A percentile compares a stretch with the other conserved stretches of the same genome.
phyloP scores from a whole-genome alignment of 2,329 filamentous ascomycete species.

The Juglanconis sp. region DNA sequence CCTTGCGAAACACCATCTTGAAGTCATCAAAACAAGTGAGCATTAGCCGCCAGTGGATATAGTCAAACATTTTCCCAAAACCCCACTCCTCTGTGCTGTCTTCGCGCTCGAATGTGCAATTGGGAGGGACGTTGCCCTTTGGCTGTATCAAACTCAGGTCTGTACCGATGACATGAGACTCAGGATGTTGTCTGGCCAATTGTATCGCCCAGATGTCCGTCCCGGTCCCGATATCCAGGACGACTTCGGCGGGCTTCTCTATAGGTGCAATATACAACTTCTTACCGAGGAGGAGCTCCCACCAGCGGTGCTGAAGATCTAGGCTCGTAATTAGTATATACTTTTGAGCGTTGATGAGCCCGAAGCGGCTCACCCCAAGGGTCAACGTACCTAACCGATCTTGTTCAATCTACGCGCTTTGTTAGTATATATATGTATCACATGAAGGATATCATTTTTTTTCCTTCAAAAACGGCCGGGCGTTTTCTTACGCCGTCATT shows the following conservation, averaged over 20 bases:
- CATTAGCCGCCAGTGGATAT: conserved; percentile 8
- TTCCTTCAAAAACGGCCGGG: too few relatives aligned
- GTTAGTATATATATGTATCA: neutral
- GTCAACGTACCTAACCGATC: conserved; percentile 1
- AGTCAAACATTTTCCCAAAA: conserved; percentile 8
- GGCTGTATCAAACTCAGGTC: conserved; percentile 22
- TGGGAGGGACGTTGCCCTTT: conserved; percentile 13
- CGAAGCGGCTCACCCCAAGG: too few relatives aligned
- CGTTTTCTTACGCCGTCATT: conserved; percentile 5
- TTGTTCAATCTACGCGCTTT: conserved; percentile 2
- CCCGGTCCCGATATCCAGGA: conserved; percentile 9
- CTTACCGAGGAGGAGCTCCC: neutral
- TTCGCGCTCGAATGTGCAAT: conserved; percentile 4
- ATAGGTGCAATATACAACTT: conserved; percentile 3
- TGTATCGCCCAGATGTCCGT: conserved; percentile 14
- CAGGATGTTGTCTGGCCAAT: conserved; percentile 7
- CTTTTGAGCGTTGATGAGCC: too few relatives aligned
- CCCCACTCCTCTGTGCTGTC: conserved; percentile 11
- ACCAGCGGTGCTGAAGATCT: conserved; percentile 10
- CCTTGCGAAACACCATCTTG: neutral
- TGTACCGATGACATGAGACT: conserved; percentile 16
- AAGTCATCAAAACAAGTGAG: conserved; percentile 7
- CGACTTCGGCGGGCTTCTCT: neutral
- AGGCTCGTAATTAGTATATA: neutral
- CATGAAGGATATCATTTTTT: neutral